A percentile compares a stretch with the other conserved stretches of the same genome.
Evolutionary conservation across 345 rosid genomes (phyloP).

Genomic region (Euclidium syriacum): DNA sequence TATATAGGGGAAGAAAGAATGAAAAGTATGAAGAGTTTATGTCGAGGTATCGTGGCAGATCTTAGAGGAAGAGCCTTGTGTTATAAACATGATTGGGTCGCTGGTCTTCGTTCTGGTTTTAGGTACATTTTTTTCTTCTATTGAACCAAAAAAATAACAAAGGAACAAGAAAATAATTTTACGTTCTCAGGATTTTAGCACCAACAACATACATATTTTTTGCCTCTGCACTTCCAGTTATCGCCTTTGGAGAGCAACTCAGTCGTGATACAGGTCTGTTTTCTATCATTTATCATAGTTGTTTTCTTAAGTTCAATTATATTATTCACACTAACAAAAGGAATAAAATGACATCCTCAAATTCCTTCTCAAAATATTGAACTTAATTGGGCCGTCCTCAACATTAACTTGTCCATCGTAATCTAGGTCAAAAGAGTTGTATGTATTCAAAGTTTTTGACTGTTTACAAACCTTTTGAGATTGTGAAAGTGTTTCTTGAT

Average conservation of each 20-base stretch:
- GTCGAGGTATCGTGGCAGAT: conserved; percentile 42
- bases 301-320: not conserved
- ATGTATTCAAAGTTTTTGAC: too few relatives aligned
- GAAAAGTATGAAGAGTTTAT: conserved; percentile 41
- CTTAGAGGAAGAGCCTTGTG: conserved; percentile 43
- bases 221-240: conserved; percentile 67
- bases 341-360: too few relatives aligned
- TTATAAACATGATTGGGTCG: conserved; percentile 52
- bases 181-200: conserved; percentile 43
- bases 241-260: conserved; percentile 66
- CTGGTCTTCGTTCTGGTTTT: conserved; percentile 40
- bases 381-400: too few relatives aligned
- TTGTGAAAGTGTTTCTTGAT: too few relatives aligned
- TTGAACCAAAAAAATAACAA: too few relatives aligned
- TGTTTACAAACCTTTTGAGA: too few relatives aligned
- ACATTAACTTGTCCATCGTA: too few relatives aligned
- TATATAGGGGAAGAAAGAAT: conserved; percentile 23
- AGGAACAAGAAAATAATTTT: too few relatives aligned
- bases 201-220: conserved; percentile 68
- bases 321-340: too few relatives aligned
- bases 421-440: too few relatives aligned
- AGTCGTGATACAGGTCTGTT: conserved; percentile 52
- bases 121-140: conserved; percentile 31
- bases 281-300: not conserved
- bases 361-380: too few relatives aligned